phyloP scores from a whole-genome alignment of 768 basidiomycete genomes.

The Postia placenta region DNA sequence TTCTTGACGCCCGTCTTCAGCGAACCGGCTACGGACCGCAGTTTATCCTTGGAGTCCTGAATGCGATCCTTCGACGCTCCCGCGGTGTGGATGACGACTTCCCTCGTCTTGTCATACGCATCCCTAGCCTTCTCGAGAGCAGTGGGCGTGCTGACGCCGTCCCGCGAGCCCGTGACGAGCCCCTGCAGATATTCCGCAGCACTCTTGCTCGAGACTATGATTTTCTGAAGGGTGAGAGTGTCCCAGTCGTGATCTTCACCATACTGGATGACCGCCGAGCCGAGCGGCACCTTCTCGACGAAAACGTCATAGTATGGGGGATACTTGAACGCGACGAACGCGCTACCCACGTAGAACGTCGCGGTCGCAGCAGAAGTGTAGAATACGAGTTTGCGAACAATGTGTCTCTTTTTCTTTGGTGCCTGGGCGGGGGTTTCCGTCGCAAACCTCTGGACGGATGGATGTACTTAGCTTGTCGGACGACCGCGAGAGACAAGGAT shows the following conservation, averaged over 20 bases:
- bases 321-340: slow-evolving; percentile 71
- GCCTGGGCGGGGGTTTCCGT: slow-evolving; percentile 43
- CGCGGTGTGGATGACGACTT: slow-evolving; percentile 30
- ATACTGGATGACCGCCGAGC: slow-evolving; percentile 70
- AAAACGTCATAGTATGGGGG: slow-evolving; percentile 85
- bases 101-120: slow-evolving; percentile 28
- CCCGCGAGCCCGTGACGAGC: slow-evolving; percentile 46
- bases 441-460: slow-evolving; percentile 47
- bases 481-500: not conserved
- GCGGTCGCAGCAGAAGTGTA: slow-evolving; percentile 63
- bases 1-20: slow-evolving; percentile 47
- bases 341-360: slow-evolving; percentile 79
- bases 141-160: slow-evolving; percentile 23
- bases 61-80: slow-evolving; percentile 34
- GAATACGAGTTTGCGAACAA: slow-evolving; percentile 57
- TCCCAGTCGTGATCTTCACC: slow-evolving; percentile 81
- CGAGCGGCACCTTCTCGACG: slow-evolving; percentile 73
- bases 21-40: slow-evolving; percentile 35
- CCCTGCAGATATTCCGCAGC: slow-evolving; percentile 42
- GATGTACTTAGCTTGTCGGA: slow-evolving; percentile 1
- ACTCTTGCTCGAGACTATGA: slow-evolving; percentile 47
- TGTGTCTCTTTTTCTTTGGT: slow-evolving; percentile 42
- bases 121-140: slow-evolving; percentile 25
- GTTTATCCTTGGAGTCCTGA: slow-evolving; percentile 39
- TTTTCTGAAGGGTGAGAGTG: slow-evolving; percentile 55